A percentile compares a stretch with the other conserved stretches of the same genome.
phyloP scores from a whole-genome alignment of 306 rosid genomes.

The Trifolium pratense region DNA sequence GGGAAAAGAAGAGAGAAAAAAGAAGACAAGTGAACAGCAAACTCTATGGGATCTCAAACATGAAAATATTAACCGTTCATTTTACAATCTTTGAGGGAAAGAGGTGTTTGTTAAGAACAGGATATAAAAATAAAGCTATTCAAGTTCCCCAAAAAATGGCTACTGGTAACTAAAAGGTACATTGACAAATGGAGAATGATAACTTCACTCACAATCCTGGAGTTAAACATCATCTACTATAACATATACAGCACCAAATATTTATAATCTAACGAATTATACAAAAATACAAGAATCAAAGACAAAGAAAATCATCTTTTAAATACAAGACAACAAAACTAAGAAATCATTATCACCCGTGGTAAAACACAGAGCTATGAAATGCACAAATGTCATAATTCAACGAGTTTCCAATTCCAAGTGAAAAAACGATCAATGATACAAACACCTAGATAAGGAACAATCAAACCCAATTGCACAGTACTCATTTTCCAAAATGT shows the following conservation, averaged over 20 bases:
- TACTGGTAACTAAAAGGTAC: background rate
- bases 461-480: background rate
- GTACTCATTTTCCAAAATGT: background rate
- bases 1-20: background rate
- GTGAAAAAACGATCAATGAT: slow-evolving; percentile 19
- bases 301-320: too few relatives aligned
- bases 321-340: background rate
- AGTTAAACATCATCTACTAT: background rate
- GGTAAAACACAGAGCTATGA: background rate
- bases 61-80: background rate
- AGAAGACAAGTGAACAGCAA: background rate
- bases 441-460: slow-evolving; percentile 23
- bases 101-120: background rate
- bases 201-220: background rate
- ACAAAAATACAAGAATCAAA: too few relatives aligned
- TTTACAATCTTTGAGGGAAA: background rate
- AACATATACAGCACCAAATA: too few relatives aligned
- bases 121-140: background rate
- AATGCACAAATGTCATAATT: background rate
- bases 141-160: background rate
- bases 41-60: slow-evolving; percentile 29
- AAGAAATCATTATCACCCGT: slow-evolving; percentile 16
- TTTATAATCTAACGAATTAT: too few relatives aligned
- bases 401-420: slow-evolving; percentile 21
- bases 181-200: background rate